phyloP scores from a whole-genome alignment of 805 yeast species.

The Monosporozyma unispora region DNA sequence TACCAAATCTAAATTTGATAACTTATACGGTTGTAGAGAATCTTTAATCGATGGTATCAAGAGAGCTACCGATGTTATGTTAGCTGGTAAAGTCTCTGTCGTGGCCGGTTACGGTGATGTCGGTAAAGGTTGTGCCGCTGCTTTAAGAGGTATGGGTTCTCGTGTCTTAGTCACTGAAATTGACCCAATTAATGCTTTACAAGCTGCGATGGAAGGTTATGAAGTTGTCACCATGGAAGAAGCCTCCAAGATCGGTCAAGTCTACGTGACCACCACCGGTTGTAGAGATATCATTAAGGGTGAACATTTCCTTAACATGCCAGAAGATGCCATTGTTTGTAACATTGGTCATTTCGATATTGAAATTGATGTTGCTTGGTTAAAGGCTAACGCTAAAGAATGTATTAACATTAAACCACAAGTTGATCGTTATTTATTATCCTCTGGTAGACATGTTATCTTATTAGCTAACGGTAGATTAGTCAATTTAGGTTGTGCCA shows the following conservation, averaged over 20 bases:
- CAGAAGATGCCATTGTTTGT: conserved; percentile 98
- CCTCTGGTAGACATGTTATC: conserved; percentile 86
- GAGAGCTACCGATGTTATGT: conserved; percentile 99
- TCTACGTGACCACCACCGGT: conserved; percentile 98
- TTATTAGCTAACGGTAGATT: conserved; percentile 98
- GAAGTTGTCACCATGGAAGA: conserved; percentile 94
- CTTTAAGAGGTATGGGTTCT: conserved; percentile 98
- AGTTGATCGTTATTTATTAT: conserved; percentile 92
- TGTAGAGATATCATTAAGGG: conserved; percentile 96
- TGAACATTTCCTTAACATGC: conserved; percentile 82
- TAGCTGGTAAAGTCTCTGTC: conserved; percentile 97
- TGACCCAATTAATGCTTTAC: conserved; percentile 98
- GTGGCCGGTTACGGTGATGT: conserved; percentile 99
- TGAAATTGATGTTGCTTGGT: conserved; percentile 99
- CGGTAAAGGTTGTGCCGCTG: conserved; percentile 99
- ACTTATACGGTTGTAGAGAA: conserved; percentile 99
- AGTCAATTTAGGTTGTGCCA: conserved; percentile 98
- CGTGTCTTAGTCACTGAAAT: conserved; percentile 95
- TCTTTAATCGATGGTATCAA: conserved; percentile 97
- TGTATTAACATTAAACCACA: conserved; percentile 98
- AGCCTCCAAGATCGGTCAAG: conserved; percentile 88
- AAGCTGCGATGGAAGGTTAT: conserved; percentile 98
- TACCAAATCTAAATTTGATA: conserved; percentile 98
- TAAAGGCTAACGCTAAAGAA: conserved; percentile 86
- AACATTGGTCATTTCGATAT: conserved; percentile 99